phyloP scores from a whole-genome alignment of 1,284 basidiomycete genomes.

The Malassezia sp. region DNA sequence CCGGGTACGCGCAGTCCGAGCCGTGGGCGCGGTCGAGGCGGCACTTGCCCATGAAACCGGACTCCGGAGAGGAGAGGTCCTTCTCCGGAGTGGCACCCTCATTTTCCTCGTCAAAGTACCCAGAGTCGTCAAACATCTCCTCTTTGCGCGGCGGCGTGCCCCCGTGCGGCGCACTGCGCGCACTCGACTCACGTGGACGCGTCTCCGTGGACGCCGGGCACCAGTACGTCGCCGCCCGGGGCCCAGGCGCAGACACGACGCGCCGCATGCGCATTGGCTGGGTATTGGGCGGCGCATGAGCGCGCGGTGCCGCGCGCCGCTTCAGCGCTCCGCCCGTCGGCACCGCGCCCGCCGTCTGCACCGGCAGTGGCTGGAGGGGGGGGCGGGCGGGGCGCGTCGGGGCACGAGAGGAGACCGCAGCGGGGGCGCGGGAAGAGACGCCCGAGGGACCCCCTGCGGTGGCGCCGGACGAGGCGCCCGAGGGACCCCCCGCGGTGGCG shows the following conservation, averaged over 20 bases:
- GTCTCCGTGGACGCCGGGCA: background rate
- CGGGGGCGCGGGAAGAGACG: too few relatives aligned
- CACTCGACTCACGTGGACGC: conserved; percentile 12
- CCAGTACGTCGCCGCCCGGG: background rate
- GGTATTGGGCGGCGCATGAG: background rate
- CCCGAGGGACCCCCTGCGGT: too few relatives aligned
- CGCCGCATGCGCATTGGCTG: background rate
- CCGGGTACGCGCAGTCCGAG: too few relatives aligned
- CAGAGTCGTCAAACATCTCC: conserved; percentile 25
- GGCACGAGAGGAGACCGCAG: too few relatives aligned
- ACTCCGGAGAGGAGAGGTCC: background rate
- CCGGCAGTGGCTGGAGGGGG: background rate
- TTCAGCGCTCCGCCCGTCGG: too few relatives aligned
- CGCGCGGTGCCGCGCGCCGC: background rate
- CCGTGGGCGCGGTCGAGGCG: too few relatives aligned
- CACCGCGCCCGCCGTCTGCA: background rate
- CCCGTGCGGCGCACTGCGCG: conserved; percentile 4
- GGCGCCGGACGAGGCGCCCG: too few relatives aligned
- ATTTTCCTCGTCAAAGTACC: conserved; percentile 23
- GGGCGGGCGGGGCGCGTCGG: too few relatives aligned
- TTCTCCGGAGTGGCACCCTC: background rate
- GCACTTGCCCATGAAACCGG: too few relatives aligned
- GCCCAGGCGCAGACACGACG: background rate
- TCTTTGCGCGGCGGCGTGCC: background rate
- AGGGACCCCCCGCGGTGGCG: too few relatives aligned